Base-by-base conservation (phyloP, 1,139 yeast genomes). In the Yamadazyma atmosphaerica region DNA sequence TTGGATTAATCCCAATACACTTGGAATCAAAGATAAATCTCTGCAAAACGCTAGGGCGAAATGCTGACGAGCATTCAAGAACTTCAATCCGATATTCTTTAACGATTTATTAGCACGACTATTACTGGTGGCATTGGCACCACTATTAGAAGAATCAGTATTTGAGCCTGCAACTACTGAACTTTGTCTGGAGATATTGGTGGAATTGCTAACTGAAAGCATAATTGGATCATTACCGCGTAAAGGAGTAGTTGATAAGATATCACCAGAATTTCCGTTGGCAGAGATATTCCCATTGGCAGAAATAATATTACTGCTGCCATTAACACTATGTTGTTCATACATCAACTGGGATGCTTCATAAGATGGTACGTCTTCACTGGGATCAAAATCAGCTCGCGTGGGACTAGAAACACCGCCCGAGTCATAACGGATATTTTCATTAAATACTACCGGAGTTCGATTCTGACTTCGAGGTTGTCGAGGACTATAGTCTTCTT, bases 21-120 rank as follows among this genome's bases (percentile, higher is more conserved):
- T 78, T 1, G 88, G 88, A 2, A 82, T 57, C 11, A 85, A 68
- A 2, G 94, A 85, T 17, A 86, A 63, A 51, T 86, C 95, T 44
- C 94, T 67, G 50, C 88, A 81, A 18, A 78, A 62, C 0, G 92
- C 86, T 44, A 89, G 70, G 8, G 86, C 73, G 47, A 86, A 75
- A 55, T 86, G 95, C 50, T 86, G 90, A 44, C 81, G 71, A 1
- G 94, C 87, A 48, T 83, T 83, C 41, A 87, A 67, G 43, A 84
- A 76, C 50, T 78, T 79, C 39, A 83, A 65, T 0, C 90, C 90
- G 31, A 83, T 60, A 31, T 68, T 67, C 53, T 83, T 83, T 35
- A 83, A 60, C 2, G 47, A 38, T 16, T 37, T 45, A 18, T 37
- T 36, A 13, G 36, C 34, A 6, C 31, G 16, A 17, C 35, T 41